Conservation (phyloP, 2,329 filamentous ascomycete species). For the Macrophomina tecta region DNA sequence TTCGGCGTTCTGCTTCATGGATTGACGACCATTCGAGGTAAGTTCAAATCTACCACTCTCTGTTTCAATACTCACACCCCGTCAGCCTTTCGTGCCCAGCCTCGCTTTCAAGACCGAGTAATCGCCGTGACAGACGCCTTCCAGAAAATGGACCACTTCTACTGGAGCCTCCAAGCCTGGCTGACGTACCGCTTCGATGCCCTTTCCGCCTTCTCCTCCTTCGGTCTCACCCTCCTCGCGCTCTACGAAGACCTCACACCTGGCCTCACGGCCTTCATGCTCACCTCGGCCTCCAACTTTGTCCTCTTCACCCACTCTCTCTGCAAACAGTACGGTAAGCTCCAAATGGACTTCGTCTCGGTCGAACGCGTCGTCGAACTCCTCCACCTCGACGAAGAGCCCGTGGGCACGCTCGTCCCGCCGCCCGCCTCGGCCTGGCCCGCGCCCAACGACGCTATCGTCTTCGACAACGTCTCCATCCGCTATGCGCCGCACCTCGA, state of each 20-base stretch:
- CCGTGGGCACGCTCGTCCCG: conserved; percentile 68
- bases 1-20: conserved; percentile 88
- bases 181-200: conserved; percentile 78
- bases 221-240: conserved; percentile 75
- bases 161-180: conserved; percentile 87
- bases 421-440: conserved; percentile 79
- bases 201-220: conserved; percentile 74
- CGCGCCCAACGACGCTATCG: conserved; percentile 64
- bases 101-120: conserved; percentile 79
- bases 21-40: conserved; percentile 75
- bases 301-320: conserved; percentile 74
- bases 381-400: conserved; percentile 77
- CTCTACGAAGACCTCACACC: conserved; percentile 76
- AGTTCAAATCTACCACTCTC: not conserved
- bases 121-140: conserved; percentile 84
- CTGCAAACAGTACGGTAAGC: conserved; percentile 79
- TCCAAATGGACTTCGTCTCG: conserved; percentile 91
- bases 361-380: conserved; percentile 87
- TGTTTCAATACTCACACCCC: not conserved
- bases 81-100: conserved; percentile 78
- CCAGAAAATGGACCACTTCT: conserved; percentile 95
- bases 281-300: conserved; percentile 71
- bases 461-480: conserved; percentile 78
- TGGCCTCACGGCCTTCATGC: conserved; percentile 82
- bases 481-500: conserved; percentile 80